A percentile compares a stretch with the other conserved stretches of the same genome.
Conservation (phyloP, 78 protist species). For the Guillardia theta region DNA sequence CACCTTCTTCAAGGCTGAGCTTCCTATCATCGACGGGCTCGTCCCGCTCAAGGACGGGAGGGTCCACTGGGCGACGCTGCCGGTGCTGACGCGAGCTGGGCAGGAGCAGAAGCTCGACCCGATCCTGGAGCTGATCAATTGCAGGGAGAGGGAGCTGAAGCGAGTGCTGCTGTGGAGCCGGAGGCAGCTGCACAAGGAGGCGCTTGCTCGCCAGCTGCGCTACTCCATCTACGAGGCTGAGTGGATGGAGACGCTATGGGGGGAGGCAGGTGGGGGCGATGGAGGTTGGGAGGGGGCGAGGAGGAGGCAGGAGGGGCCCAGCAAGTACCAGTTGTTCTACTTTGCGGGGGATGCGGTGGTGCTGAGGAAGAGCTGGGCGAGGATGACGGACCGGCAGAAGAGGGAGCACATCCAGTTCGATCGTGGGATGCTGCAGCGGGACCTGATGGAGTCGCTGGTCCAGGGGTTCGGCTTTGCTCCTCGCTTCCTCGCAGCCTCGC, state of each 20-base stretch:
- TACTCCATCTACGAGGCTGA: neutral
- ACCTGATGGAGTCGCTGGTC: neutral
- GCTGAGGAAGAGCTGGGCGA: neutral
- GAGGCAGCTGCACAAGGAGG: neutral
- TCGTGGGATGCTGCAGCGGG: neutral
- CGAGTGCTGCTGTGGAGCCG: neutral
- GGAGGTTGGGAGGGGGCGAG: neutral
- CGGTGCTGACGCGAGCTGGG: neutral
- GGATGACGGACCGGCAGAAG: neutral
- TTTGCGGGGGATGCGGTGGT: neutral
- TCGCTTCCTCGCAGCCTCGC: neutral
- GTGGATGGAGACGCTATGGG: neutral
- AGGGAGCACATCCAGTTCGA: neutral
- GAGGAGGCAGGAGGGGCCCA: no score
- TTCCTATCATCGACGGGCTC: neutral
- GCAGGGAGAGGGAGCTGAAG: neutral
- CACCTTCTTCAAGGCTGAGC: neutral
- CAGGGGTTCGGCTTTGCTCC: neutral
- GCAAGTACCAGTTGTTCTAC: neutral
- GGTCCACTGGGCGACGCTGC: neutral
- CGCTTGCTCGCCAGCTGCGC: neutral
- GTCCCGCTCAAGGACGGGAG: neutral
- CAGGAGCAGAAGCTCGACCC: neutral
- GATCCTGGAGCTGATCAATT: neutral
- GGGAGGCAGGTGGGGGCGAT: no score